Conservation (phyloP, 2,329 filamentous ascomycete genomes). For the Penicillium occitanis region DNA sequence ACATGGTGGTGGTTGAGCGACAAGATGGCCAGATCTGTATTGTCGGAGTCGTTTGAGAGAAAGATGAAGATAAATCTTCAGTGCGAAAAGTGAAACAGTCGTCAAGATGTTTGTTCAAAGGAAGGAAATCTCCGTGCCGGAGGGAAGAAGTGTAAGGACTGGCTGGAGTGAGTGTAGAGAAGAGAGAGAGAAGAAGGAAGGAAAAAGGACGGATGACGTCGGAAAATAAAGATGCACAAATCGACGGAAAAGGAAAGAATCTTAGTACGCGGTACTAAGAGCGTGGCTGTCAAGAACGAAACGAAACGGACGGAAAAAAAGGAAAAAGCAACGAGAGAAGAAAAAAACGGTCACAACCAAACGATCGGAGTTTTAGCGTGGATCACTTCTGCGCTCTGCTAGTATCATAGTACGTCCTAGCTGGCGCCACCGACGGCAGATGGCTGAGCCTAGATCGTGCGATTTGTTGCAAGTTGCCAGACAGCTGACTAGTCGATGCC, state of each 20-base stretch:
- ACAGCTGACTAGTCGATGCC: background rate
- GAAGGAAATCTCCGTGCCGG: slow-evolving; percentile 17
- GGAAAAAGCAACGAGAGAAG: slow-evolving; percentile 12
- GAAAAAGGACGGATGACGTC: slow-evolving; percentile 24
- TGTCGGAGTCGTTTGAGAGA: background rate
- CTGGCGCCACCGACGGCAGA: slow-evolving; percentile 11
- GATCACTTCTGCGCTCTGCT: background rate
- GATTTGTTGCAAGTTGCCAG: background rate
- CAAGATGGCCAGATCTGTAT: slow-evolving; percentile 15
- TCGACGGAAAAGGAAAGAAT: slow-evolving; percentile 23
- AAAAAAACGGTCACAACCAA: slow-evolving; percentile 15
- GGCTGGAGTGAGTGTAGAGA: slow-evolving; percentile 7
- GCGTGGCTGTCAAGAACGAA: background rate
- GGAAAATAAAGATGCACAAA: slow-evolving; percentile 21
- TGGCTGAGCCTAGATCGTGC: slow-evolving; percentile 12
- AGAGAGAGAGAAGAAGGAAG: slow-evolving; percentile 17
- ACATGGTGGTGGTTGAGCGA: slow-evolving; percentile 34
- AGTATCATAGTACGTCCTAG: background rate
- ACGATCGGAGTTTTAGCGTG: slow-evolving; percentile 12
- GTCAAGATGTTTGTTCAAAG: slow-evolving; percentile 14
- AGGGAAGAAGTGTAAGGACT: slow-evolving; percentile 8
- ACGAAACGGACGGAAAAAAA: background rate
- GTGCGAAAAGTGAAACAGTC: background rate
- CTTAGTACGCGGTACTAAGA: slow-evolving; percentile 25
- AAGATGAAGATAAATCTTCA: background rate